Evolutionary conservation across 169 alveolate species (phyloP).

Genomic region (Plasmodium vinckei): DNA sequence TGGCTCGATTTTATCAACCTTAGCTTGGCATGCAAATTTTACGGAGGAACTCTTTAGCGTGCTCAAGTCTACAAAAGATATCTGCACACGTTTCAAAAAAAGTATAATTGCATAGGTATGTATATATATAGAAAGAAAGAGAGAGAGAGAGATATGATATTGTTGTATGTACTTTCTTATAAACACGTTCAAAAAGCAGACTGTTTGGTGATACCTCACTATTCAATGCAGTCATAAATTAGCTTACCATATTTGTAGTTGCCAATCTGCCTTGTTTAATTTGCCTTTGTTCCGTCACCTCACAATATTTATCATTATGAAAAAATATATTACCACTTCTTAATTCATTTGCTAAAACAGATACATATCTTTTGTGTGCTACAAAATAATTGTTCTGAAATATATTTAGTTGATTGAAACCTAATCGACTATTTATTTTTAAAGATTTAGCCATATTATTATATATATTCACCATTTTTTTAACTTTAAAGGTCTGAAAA

Average conservation of each 20-base stretch:
- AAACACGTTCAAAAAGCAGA: not conserved
- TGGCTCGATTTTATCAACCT: slow-evolving; percentile 72
- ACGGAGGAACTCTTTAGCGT: slow-evolving; percentile 57
- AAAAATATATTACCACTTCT: slow-evolving; percentile 67
- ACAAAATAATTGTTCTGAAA: slow-evolving; percentile 6
- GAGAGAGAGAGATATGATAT: not conserved
- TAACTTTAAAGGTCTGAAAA: not conserved
- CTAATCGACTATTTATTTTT: not conserved
- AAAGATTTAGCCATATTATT: not conserved
- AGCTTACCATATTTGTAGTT: slow-evolving; percentile 59
- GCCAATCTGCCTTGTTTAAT: slow-evolving; percentile 67
- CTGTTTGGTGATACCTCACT: too few species aligned
- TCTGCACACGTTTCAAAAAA: too few species aligned
- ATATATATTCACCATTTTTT: not conserved
- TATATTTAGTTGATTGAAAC: not conserved
- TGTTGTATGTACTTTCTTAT: not conserved
- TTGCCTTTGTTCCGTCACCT: slow-evolving; percentile 74
- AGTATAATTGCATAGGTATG: not conserved
- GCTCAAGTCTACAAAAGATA: slow-evolving; percentile 51
- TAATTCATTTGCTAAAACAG: slow-evolving; percentile 60
- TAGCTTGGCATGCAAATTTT: slow-evolving; percentile 68
- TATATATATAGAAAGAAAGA: not conserved
- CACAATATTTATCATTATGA: slow-evolving; percentile 70
- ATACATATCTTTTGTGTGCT: slow-evolving; percentile 20
- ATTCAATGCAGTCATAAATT: not conserved